These are phyloP conservation scores for Farysia itapuensis DNA, from an alignment of 1,284 basidiomycete genomes.

Conservation along the genomic window DNA sequence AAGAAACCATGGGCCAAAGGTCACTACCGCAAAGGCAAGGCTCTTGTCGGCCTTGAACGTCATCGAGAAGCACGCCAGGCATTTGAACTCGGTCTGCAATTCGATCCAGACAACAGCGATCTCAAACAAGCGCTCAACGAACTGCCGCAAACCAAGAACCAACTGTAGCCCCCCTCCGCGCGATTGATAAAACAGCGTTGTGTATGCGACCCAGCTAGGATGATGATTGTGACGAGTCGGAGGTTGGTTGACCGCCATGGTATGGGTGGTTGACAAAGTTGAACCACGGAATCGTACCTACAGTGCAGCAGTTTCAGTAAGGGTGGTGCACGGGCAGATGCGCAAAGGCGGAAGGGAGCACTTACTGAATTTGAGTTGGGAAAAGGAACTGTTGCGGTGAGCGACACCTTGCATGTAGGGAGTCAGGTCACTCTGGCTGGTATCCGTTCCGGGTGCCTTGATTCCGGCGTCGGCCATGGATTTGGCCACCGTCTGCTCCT, in stretches of 20 bases:
- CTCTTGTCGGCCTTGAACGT: slow-evolving; percentile 74
- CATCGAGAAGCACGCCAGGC: slow-evolving; percentile 80
- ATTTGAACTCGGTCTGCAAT: slow-evolving; percentile 78
- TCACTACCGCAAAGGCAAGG: slow-evolving; percentile 88
- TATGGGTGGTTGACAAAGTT: slow-evolving; percentile 57
- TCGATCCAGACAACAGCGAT: slow-evolving; percentile 75
- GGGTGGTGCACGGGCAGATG: no score
- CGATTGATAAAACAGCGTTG: no score
- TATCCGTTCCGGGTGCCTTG: slow-evolving; percentile 42
- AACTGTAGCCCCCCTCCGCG: no score
- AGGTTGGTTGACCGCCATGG: slow-evolving; percentile 41
- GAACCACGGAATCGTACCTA: slow-evolving; percentile 59
- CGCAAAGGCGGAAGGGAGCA: slow-evolving; percentile 1
- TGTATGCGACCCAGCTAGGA: no score
- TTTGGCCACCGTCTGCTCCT: slow-evolving; percentile 41
- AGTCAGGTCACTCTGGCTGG: slow-evolving; percentile 71
- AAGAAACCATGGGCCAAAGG: slow-evolving; percentile 91
- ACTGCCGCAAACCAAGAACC: slow-evolving; percentile 22
- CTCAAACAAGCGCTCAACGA: slow-evolving; percentile 15
- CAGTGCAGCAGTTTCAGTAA: no score
- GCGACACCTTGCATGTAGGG: slow-evolving; percentile 86
- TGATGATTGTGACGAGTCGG: no score
- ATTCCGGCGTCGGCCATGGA: slow-evolving; percentile 29
- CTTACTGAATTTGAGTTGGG: slow-evolving; percentile 65
- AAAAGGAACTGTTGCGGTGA: slow-evolving; percentile 86